Base-by-base conservation (phyloP, 1,284 basidiomycete species). In the Mycosarcoma mackinlayi region DNA sequence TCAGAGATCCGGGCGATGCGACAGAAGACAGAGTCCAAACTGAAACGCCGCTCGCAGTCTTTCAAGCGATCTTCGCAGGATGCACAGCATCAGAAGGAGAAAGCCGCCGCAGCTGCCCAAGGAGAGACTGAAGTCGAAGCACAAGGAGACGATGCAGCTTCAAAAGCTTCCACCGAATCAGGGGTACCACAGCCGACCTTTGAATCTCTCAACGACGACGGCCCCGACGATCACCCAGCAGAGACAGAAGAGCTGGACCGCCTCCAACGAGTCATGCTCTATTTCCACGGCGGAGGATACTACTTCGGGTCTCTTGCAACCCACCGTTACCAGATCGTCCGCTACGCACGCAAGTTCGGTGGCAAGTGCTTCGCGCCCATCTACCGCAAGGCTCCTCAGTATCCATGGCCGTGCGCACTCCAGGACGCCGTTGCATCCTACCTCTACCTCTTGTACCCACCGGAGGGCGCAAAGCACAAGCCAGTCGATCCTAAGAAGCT, bases 341-440 rank as follows among this genome's bases (percentile, higher is more conserved):
- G 84, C 5, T 82, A 83, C 33, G 82, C 84, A 1, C 78, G 84
- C 55, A 84, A 85, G 64, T 81, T 85, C 45, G 82, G 80, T 10
- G 84, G 83, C 7, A 74, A 83, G 10, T 84, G 83, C 0, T 83
- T 85, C 28, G 80, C 84, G 2, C 78, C 80, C 11, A 76, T 80
- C 62, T 83, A 83, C 56, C 78, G 82, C 23, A 79, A 80, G 53
- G 79, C 80, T 11, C 79, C 80, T 3, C 71, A 79, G 34, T 80
- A 76, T 19, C 95, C 95, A 0, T 98, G 97, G 84, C 95, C 95
- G 0, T 98, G 95, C 75, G 93, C 91, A 0, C 84, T 98, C 14
- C 92, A 95, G 78, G 94, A 96, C 83, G 85, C 89, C 44, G 79
- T 96, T 10, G 91, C 93, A 1, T 90, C 92, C 6, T 97, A 86